Conservation (phyloP, 176 grass and related monocot genomes). For the Oropetium thomaeum region DNA sequence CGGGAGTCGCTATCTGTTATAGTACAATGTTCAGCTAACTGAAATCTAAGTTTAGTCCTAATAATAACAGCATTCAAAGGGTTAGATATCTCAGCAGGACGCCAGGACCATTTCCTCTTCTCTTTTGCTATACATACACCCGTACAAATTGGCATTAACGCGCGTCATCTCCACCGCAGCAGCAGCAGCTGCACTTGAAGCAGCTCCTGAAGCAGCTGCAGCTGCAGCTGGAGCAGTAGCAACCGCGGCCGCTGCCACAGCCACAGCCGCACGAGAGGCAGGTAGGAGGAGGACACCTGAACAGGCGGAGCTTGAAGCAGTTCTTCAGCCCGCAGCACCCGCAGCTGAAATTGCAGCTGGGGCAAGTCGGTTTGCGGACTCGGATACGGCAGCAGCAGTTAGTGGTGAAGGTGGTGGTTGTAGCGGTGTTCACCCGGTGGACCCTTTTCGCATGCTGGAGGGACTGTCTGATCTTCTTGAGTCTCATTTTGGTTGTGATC, state of each 20-base stretch:
- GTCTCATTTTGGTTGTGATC: conserved; percentile 60
- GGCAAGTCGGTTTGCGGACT: conserved; percentile 65
- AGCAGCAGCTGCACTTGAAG: conserved; percentile 44
- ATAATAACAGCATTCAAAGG: conserved; percentile 35
- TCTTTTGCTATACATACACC: conserved; percentile 35
- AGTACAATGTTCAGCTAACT: conserved; percentile 28
- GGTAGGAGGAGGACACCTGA: conserved; percentile 28
- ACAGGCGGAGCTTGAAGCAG: conserved; percentile 15
- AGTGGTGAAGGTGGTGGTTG: conserved; percentile 72
- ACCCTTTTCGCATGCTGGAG: conserved; percentile 38
- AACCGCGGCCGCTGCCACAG: conserved; percentile 21
- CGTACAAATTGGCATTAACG: conserved; percentile 2
- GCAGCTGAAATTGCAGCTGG: conserved; percentile 42
- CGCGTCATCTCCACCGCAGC: not conserved
- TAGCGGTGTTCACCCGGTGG: conserved; percentile 29
- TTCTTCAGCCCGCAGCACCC: conserved; percentile 25
- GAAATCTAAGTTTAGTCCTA: conserved; percentile 41
- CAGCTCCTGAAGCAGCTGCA: conserved; percentile 33
- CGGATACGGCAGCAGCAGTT: conserved; percentile 81
- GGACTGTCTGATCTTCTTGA: conserved; percentile 84
- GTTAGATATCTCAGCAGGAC: conserved; percentile 49
- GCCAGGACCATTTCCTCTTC: conserved; percentile 14
- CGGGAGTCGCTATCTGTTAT: conserved; percentile 22
- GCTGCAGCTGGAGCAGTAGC: conserved; percentile 43
- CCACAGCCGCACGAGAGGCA: conserved; percentile 28